phyloP scores from a whole-genome alignment of 352 stramenopile genomes.

The Bremia lactucae region DNA sequence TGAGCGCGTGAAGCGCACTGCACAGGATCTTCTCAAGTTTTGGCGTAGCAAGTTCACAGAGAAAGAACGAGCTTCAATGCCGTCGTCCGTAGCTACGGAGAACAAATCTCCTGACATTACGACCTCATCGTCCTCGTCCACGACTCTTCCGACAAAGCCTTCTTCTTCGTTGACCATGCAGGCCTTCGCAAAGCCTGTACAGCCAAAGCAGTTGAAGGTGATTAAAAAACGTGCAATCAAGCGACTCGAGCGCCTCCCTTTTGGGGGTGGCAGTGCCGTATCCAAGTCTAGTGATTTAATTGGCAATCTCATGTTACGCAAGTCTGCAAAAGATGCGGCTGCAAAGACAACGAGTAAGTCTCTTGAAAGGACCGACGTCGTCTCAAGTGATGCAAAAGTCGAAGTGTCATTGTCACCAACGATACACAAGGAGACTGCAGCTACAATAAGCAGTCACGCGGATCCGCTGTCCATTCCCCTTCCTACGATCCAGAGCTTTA shows the following conservation, averaged over 20 bases:
- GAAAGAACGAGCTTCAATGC: constrained; percentile 46
- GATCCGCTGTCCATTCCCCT: constrained; percentile 39
- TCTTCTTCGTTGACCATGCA: constrained; percentile 10
- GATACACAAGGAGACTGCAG: constrained; percentile 11
- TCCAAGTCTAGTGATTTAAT: constrained; percentile 76
- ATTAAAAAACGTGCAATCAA: constrained; percentile 70
- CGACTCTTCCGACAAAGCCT: constrained; percentile 10
- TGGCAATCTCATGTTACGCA: constrained; percentile 75
- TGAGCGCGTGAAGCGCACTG: constrained; percentile 66
- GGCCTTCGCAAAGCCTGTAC: constrained; percentile 6
- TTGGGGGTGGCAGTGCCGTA: constrained; percentile 36
- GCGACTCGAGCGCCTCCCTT: constrained; percentile 59
- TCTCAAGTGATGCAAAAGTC: constrained; percentile 8
- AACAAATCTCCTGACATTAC: constrained; percentile 5
- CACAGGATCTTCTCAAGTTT: constrained; percentile 79
- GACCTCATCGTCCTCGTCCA: constrained; percentile 8
- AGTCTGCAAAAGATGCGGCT: constrained; percentile 59
- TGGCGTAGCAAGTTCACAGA: constrained; percentile 80
- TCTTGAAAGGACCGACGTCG: constrained; percentile 9
- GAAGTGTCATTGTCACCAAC: constrained; percentile 6
- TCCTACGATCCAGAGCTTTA: constrained; percentile 79
- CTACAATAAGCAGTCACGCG: constrained; percentile 19
- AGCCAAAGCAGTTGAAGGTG: constrained; percentile 27
- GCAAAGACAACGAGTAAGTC: constrained; percentile 25
- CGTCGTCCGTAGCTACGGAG: constrained; percentile 13